Percentiles rank a stretch among this genome's conserved stretches.
Evolutionary conservation across 192 early-diverging fungal species (phyloP).

Genomic region (Coemansia sp.): DNA sequence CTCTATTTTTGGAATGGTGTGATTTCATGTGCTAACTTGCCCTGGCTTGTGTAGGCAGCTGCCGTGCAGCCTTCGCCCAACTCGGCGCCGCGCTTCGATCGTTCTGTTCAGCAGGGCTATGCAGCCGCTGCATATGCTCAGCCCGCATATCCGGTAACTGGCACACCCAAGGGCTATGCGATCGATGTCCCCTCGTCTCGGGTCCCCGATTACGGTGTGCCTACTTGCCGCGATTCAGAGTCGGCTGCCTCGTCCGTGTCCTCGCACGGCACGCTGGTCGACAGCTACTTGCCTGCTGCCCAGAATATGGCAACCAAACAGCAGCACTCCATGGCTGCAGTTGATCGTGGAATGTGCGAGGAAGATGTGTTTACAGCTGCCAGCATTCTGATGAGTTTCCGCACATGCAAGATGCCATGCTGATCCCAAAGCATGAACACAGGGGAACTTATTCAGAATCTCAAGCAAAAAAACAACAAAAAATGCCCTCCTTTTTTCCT

Average conservation of each 20-base stretch:
- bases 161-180: conserved; percentile 17
- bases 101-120: conserved; percentile 8
- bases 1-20: too few species aligned
- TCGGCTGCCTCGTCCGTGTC: conserved; percentile 43
- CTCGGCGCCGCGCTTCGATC: conserved; percentile 12
- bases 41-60: conserved; percentile 6
- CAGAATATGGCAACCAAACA: conserved; percentile 9
- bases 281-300: conserved; percentile 20
- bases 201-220: conserved; percentile 9
- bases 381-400: conserved; percentile 54
- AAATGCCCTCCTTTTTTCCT: too few species aligned
- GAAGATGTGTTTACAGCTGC: conserved; percentile 51
- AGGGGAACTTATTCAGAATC: too few species aligned
- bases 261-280: conserved; percentile 39
- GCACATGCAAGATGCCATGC: conserved; percentile 51
- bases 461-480: too few species aligned
- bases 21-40: background rate
- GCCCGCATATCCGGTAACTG: conserved; percentile 5
- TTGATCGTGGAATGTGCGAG: conserved; percentile 15
- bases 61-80: conserved; percentile 4
- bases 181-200: conserved; percentile 31
- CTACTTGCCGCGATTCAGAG: conserved; percentile 35
- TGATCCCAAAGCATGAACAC: conserved; percentile 2
- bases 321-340: background rate
- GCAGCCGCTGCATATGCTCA: background rate